Evolutionary conservation across 192 early-diverging fungal species (phyloP).

Genomic region (Linnemannia zychae): DNA sequence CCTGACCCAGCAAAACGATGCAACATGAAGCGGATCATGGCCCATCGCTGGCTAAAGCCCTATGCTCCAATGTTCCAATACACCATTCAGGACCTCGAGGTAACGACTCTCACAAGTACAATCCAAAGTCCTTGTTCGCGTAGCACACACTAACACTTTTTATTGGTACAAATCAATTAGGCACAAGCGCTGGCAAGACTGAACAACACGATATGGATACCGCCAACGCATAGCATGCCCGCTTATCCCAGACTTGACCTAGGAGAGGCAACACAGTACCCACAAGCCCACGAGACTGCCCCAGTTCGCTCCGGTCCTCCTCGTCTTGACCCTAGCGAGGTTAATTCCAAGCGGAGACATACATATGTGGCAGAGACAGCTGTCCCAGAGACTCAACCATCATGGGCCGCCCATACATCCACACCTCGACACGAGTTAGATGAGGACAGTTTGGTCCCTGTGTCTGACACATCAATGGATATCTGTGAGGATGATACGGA

Average conservation of each 20-base stretch:
- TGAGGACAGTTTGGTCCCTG: constrained; percentile 36
- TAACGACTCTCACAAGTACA: neutral
- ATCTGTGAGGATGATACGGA: constrained; percentile 30
- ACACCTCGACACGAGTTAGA: neutral
- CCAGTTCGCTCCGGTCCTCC: constrained; percentile 27
- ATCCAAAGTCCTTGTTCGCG: neutral
- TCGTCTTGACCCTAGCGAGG: constrained; percentile 23
- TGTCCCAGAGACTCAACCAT: constrained; percentile 22
- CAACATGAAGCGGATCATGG: constrained; percentile 80
- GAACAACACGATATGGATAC: constrained; percentile 45
- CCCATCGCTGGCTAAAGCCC: constrained; percentile 75
- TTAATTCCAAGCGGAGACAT: constrained; percentile 27
- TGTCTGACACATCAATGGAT: constrained; percentile 42
- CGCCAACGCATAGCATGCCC: constrained; percentile 16
- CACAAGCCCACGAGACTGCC: neutral
- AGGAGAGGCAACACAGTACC: neutral
- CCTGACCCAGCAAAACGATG: constrained; percentile 87
- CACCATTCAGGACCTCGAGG: constrained; percentile 53
- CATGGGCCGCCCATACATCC: constrained; percentile 6
- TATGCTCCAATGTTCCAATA: constrained; percentile 63
- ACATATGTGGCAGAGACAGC: constrained; percentile 32
- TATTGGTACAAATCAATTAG: constrained; percentile 6
- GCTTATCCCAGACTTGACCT: neutral
- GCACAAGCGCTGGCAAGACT: constrained; percentile 43
- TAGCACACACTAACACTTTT: neutral